A percentile compares a stretch with the other conserved stretches of the same genome.
Evolutionary conservation across 768 basidiomycete genomes (phyloP).

Genomic region (Auricularia sp.): DNA sequence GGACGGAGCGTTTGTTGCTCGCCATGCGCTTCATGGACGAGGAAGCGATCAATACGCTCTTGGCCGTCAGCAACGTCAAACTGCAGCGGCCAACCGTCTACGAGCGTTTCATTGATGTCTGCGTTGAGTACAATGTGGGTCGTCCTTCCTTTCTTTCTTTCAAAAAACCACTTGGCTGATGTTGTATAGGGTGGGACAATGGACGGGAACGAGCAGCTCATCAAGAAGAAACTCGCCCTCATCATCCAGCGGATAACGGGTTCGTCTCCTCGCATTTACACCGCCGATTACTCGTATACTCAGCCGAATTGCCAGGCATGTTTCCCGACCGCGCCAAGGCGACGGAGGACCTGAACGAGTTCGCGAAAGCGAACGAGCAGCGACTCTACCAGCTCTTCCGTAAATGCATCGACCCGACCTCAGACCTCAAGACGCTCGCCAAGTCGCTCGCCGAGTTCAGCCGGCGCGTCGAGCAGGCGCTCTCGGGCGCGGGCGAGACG

Average conservation of each 20-base stretch:
- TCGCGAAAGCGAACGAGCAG: conserved; percentile 80
- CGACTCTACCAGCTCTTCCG: conserved; percentile 78
- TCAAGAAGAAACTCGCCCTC: conserved; percentile 44
- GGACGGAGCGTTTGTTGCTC: conserved; percentile 75
- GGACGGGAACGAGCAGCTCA: conserved; percentile 65
- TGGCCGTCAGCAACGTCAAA: conserved; percentile 56
- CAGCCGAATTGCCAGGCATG: conserved; percentile 24
- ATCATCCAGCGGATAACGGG: conserved; percentile 52
- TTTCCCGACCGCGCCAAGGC: conserved; percentile 68
- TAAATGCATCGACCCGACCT: conserved; percentile 73
- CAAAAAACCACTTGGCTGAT: too few relatives aligned
- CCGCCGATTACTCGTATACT: not conserved
- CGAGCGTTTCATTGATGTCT: conserved; percentile 61
- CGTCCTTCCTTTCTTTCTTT: conserved; percentile 3
- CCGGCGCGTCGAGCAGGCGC: conserved; percentile 61
- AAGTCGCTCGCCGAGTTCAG: conserved; percentile 61
- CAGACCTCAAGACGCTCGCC: conserved; percentile 67
- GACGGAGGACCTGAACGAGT: conserved; percentile 64
- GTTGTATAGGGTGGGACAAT: conserved; percentile 75
- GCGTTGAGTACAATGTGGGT: conserved; percentile 76
- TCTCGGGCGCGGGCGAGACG: conserved; percentile 47
- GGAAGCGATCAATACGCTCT: conserved; percentile 43
- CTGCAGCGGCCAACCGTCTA: conserved; percentile 59
- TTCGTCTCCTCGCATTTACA: conserved; percentile 24
- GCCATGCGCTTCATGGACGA: conserved; percentile 62